Conservation (phyloP, 2,329 filamentous ascomycete genomes). For the Epichloe hybrida region DNA sequence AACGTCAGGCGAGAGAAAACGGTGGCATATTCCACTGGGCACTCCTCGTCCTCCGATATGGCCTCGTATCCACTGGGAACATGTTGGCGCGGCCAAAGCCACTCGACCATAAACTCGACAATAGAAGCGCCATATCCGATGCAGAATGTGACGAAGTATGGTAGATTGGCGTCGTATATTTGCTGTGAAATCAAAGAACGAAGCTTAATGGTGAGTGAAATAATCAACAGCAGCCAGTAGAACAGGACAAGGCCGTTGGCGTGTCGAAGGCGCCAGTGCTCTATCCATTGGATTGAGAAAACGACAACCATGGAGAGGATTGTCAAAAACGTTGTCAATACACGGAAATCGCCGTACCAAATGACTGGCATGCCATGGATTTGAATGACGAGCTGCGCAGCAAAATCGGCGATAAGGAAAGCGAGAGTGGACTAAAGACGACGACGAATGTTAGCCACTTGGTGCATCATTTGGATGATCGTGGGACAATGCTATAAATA, state of each 20-base stretch:
- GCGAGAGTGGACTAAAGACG: slow-evolving; percentile 38
- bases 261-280: slow-evolving; percentile 70
- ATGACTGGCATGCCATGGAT: slow-evolving; percentile 53
- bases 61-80: slow-evolving; percentile 40
- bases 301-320: slow-evolving; percentile 61
- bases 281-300: slow-evolving; percentile 70
- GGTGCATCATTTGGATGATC: neutral
- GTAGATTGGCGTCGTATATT: slow-evolving; percentile 48
- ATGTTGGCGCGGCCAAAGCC: slow-evolving; percentile 69
- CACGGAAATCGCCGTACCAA: slow-evolving; percentile 72
- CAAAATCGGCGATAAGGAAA: slow-evolving; percentile 53
- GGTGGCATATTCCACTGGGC: slow-evolving; percentile 78
- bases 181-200: slow-evolving; percentile 74
- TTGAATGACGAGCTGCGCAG: slow-evolving; percentile 63
- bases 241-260: slow-evolving; percentile 81
- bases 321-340: slow-evolving; percentile 65
- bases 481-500: neutral
- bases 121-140: slow-evolving; percentile 56
- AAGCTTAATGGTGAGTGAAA: slow-evolving; percentile 68
- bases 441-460: neutral
- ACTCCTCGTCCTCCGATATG: slow-evolving; percentile 46
- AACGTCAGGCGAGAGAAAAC: slow-evolving; percentile 91
- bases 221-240: slow-evolving; percentile 80
- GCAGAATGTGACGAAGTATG: slow-evolving; percentile 68
- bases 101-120: slow-evolving; percentile 66